Conservation (phyloP, 2,329 filamentous ascomycete genomes). For the Ploettnerulaceae sp. region DNA sequence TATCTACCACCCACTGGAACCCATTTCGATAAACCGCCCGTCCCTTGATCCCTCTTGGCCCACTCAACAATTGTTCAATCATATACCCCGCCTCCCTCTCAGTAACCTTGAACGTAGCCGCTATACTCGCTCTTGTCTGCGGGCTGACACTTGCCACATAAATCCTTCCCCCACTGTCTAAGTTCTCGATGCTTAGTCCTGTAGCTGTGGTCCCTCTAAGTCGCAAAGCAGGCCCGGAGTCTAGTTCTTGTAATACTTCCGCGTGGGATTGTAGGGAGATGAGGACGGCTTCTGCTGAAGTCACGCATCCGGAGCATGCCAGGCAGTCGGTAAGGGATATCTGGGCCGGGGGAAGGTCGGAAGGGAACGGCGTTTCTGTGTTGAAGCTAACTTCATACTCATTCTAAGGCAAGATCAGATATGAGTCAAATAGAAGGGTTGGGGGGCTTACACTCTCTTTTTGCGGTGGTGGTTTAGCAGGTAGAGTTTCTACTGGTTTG, state of each 20-base stretch:
- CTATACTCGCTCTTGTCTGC: slow-evolving; percentile 83
- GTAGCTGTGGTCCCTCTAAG: slow-evolving; percentile 28
- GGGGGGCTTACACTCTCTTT: slow-evolving; percentile 36
- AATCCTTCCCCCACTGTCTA: slow-evolving; percentile 61
- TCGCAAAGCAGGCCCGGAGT: slow-evolving; percentile 52
- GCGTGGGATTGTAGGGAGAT: slow-evolving; percentile 90
- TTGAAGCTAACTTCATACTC: slow-evolving; percentile 87
- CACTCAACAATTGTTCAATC: slow-evolving; percentile 74
- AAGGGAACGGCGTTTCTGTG: slow-evolving; percentile 59
- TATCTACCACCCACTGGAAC: slow-evolving; percentile 89
- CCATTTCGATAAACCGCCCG: slow-evolving; percentile 69
- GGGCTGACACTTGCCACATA: slow-evolving; percentile 93
- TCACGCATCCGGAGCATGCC: slow-evolving; percentile 95
- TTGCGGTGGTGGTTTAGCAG: slow-evolving; percentile 45
- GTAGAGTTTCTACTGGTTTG: slow-evolving; percentile 91
- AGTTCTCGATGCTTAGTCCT: slow-evolving; percentile 43
- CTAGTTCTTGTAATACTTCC: slow-evolving; percentile 80
- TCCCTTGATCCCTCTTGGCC: slow-evolving; percentile 60
- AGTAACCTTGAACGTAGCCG: slow-evolving; percentile 73
- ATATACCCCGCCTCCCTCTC: slow-evolving; percentile 73
- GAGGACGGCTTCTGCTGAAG: slow-evolving; percentile 93
- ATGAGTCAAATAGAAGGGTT: background rate
- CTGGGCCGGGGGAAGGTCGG: slow-evolving; percentile 66
- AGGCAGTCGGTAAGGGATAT: slow-evolving; percentile 97
- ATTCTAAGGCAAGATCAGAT: slow-evolving; percentile 15